Percentiles rank a stretch among this genome's conserved stretches.
Evolutionary conservation across 148 eudicot genomes (phyloP).

Genomic region (Mesembryanthemum crystallinum): DNA sequence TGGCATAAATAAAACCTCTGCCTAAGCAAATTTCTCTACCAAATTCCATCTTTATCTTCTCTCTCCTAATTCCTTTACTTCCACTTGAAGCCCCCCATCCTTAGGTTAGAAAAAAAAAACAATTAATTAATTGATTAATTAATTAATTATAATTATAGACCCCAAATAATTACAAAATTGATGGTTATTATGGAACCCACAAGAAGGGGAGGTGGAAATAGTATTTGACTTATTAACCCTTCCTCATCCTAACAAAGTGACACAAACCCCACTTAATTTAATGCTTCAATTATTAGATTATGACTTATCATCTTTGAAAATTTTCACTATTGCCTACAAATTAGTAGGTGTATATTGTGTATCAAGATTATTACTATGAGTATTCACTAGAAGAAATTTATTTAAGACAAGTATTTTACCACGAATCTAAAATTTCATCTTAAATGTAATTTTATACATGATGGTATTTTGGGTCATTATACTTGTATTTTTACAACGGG

Average conservation of each 20-base stretch:
- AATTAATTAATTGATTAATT: too few species aligned
- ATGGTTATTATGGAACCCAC: conserved; percentile 17
- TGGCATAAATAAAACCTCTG: conserved; percentile 19
- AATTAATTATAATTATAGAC: conserved; percentile 3
- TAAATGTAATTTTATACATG: too few species aligned
- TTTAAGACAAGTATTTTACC: too few species aligned
- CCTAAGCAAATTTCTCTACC: conserved; percentile 21
- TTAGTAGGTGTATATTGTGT: too few species aligned
- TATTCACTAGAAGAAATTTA: too few species aligned
- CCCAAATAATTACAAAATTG: conserved; percentile 8
- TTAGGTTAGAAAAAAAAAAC: neutral
- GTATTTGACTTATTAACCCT: conserved; percentile 21
- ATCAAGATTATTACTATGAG: too few species aligned
- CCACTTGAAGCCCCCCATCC: conserved; percentile 23
- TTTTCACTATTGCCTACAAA: conserved; percentile 7
- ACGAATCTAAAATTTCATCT: too few species aligned
- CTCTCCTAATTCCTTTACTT: conserved; percentile 14
- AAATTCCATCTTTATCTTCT: neutral
- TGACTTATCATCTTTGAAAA: conserved; percentile 16
- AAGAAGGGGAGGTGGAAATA: neutral
- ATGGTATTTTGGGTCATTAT: too few species aligned
- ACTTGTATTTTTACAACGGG: too few species aligned
- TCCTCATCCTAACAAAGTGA: conserved; percentile 8
- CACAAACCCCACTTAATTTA: conserved; percentile 21
- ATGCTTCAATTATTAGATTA: conserved; percentile 22